Evolutionary conservation across 106 monocot genomes (phyloP), one percentile per base, ranked within the genome.

Genomic region (Narthecium ossifragum): DNA sequence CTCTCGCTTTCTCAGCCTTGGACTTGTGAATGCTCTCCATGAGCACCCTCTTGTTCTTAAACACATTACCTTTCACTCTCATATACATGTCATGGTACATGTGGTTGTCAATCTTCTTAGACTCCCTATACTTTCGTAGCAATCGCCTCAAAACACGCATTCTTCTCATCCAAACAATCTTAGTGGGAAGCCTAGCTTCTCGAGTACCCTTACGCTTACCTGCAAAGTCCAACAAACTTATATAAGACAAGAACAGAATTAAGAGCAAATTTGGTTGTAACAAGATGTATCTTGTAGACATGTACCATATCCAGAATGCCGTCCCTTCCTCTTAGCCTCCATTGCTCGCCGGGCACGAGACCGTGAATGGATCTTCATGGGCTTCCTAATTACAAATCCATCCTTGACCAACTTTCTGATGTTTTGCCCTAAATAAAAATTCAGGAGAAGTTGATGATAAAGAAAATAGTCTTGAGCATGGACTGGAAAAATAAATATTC

Each of bases 271-370:
- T 34, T 14, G 8, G 31, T 13, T 8, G 1, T n/a, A 8, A 15
- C 18, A 2, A n/a, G n/a, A n/a, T n/a, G n/a, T n/a, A n/a, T n/a
- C n/a, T n/a, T n/a, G n/a, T n/a, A n/a, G n/a, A n/a, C n/a, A n/a
- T n/a, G n/a, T 63, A 75, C 74, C 80, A 71, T 80, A 80, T 31
- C 80, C 80, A 34, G 80, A 74, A 31, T 80, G 80, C 8, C 80
- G 66, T 13, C 80, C 74, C 57, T 80, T 75, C 56, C 70, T 70
- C 67, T 75, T 75, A 29, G 75, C 75, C 55, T 75, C 75, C 47
- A 63, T 47, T 21, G 62, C 63, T 6, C 68, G 52, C 24, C 75
- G 39, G 3, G 75, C 75, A 57, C 68, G 75, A 36, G 68, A 75
- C 12, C 75, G 54, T 13, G 75, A 68, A 49, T 75, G 75, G 6